Evolutionary conservation across 306 rosid species (phyloP), one percentile per base, ranked within the genome.

Genomic region (Amphicarpaea edgeworthii): DNA sequence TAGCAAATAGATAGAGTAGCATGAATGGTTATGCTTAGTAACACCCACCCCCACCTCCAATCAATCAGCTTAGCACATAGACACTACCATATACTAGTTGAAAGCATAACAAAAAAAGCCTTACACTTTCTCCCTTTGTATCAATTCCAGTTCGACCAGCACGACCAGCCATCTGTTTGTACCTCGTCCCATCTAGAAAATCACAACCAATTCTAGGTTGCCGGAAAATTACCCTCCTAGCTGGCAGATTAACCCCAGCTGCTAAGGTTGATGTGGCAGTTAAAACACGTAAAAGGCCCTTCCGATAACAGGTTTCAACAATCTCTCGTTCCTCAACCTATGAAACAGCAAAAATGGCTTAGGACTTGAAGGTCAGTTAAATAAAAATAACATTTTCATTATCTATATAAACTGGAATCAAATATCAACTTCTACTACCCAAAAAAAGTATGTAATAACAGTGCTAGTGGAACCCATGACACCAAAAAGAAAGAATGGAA

Each of bases 61-160:
- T 7, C 38, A 21, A 16, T 53, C 68, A 70, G 72, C 42, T 23
- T 38, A 37, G 40, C 42, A 30, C 64, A 58, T 7, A 71, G 17
- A 51, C 60, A 66, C 45, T 34, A 49, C 49, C n/a, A 62, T 54
- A 23, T 21, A 63, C 71, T 16, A 68, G 47, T 37, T 17, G 55
- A 32, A 60, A 57, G 68, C 69, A 47, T 32, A 85, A 57, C 26
- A 72, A 67, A 60, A 37, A 71, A 72, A 66, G 26, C 42, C 97
- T 20, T 90, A 94, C 98, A 84, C 98, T 94, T 84, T 95, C 97
- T 71, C 98, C 98, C 66, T 88, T 92, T 26, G 98, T 87, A 85
- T 95, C 98, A 71, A 95, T 95, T 79, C 98, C 98, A 75, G 98
- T 92, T 77, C 97, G 91, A 79, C 98, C 98, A 85, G 98, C 98